Base-by-base conservation (phyloP, 1,284 basidiomycete species). In the Inonotus hispidus region DNA sequence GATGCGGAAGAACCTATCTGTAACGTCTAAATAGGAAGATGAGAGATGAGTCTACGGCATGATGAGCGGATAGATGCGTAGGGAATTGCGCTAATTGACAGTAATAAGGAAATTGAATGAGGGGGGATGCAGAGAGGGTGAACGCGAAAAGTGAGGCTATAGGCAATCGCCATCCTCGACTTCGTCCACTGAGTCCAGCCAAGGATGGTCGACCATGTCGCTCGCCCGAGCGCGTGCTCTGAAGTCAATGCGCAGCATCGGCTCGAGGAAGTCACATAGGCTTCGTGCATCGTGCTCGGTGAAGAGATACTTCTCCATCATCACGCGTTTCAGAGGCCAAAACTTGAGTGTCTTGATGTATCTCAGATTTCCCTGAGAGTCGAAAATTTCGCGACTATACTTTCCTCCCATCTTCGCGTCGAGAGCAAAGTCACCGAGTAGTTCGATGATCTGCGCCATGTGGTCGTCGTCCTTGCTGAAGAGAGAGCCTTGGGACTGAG, bases 381-480 rank as follows among this genome's bases (percentile, higher is more conserved):
- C 92, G 69, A 95, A 95, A 61, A 95, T 74, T 68, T 95, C 92
- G 58, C 85, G 81, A 67, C 87, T 89, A 72, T 88, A 93, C 71
- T 86, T 88, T 46, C 93, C 93, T 46, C 88, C 87, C 78, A 92
- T 87, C 73, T 92, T 93, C 43, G 88, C 80, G 60, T 85, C 77
- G 21, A 84, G 66, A 14, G 82, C 74, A 65, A 87, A 85, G 71
- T 88, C 84, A 52, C 93, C 93, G 60, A 95, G 75, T 4, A 95
- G 79, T 76, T 95, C 93, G 63, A 95, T 91, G 66, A 95, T 88
- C 74, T 95, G 93, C 6, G 94, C 93, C 79, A 96, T 90, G 70
- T 95, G 93, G 71, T 96, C 93, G 71, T 95, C 93, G 73, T 96
- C 93, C 75, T 95, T 95, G 67, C 86, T 89, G 73, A 94, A 95